A percentile compares a stretch with the other conserved stretches of the same genome.
These are phyloP conservation scores for Colletotrichum coccodes DNA, from an alignment of 2,329 filamentous ascomycete genomes.

Conservation along the genomic window DNA sequence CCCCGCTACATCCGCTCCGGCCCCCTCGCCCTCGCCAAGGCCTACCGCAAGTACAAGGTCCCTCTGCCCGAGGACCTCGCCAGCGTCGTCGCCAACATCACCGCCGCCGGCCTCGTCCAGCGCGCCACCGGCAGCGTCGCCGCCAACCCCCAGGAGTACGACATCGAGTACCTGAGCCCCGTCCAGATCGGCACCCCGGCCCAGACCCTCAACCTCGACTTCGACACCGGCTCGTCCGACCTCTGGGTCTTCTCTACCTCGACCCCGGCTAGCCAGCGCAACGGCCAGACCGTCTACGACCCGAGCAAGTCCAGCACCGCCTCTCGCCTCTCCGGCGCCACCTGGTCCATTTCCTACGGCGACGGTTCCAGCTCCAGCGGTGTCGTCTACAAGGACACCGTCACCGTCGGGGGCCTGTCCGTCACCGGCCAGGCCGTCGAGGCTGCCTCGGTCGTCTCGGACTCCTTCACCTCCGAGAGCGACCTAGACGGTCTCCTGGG, in stretches of 20 bases:
- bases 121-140: conserved; percentile 43
- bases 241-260: conserved; percentile 47
- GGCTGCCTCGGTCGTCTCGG: conserved; percentile 39
- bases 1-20: conserved; percentile 44
- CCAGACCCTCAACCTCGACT: conserved; percentile 54
- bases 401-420: conserved; percentile 42
- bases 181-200: conserved; percentile 55
- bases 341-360: conserved; percentile 45
- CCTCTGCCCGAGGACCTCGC: conserved; percentile 43
- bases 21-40: conserved; percentile 46
- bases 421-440: conserved; percentile 44
- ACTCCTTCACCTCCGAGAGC: conserved; percentile 37
- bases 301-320: conserved; percentile 41
- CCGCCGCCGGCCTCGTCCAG: conserved; percentile 33
- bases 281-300: conserved; percentile 42
- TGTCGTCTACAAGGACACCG: conserved; percentile 43
- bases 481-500: conserved; percentile 71
- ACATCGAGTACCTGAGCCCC: conserved; percentile 51
- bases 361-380: conserved; percentile 44
- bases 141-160: conserved; percentile 40
- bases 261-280: conserved; percentile 35
- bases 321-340: conserved; percentile 37
- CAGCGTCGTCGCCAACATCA: conserved; percentile 37
- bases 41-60: conserved; percentile 49
- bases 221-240: conserved; percentile 59